Evolutionary conservation across 768 basidiomycete species (phyloP).

Genomic region (Floccularia luteovirens): DNA sequence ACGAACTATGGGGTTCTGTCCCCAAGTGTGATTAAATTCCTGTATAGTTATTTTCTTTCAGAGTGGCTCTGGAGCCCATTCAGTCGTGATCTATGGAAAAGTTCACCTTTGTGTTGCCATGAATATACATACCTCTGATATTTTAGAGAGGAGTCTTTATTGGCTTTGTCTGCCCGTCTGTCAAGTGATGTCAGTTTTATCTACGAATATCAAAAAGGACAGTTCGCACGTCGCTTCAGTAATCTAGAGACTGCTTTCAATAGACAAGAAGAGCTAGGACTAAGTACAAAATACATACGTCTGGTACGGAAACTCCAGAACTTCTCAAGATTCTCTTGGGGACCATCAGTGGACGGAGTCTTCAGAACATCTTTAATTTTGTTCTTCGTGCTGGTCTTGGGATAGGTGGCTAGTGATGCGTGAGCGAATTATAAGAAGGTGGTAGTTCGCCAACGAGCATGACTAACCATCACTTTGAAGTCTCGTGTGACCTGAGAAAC

Average conservation of each 20-base stretch:
- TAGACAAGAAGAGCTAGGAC: conserved; percentile 1
- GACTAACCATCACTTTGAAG: not conserved
- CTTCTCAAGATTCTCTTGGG: conserved; percentile 51
- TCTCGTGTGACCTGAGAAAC: not conserved
- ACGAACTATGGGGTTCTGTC: conserved; percentile 72
- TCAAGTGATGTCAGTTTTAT: not conserved
- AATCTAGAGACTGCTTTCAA: too few relatives aligned
- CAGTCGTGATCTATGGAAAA: conserved; percentile 57
- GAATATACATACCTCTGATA: conserved; percentile 52
- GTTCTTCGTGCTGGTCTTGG: not conserved
- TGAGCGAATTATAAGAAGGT: not conserved
- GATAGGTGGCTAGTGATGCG: not conserved
- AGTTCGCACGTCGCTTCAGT: conserved; percentile 55
- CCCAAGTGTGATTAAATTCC: conserved; percentile 79
- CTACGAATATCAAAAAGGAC: too few relatives aligned
- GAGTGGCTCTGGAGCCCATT: conserved; percentile 52
- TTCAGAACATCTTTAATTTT: conserved; percentile 50
- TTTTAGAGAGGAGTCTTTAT: conserved; percentile 64
- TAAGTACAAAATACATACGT: conserved; percentile 32
- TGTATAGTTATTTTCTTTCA: conserved; percentile 50
- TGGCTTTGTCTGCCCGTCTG: conserved; percentile 76
- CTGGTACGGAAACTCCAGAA: conserved; percentile 72
- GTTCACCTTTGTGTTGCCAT: conserved; percentile 4
- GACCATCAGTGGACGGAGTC: conserved; percentile 59
- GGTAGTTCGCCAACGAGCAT: not conserved